Conservation (phyloP, 306 rosid genomes). For the Comarum palustre region DNA sequence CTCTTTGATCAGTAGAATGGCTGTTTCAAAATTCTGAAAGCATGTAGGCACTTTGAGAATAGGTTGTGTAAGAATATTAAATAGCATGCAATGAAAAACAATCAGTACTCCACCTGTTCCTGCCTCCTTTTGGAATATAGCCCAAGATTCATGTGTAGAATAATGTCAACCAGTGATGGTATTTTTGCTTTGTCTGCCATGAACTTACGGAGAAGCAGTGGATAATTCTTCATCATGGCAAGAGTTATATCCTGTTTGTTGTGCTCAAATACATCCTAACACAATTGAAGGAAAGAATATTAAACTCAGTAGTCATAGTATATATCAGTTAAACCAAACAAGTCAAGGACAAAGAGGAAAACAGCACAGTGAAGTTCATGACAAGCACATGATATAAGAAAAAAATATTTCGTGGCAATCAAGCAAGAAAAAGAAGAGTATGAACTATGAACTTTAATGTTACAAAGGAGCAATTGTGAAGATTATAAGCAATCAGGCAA, state of each 20-base stretch:
- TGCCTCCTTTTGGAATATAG: constrained; percentile 82
- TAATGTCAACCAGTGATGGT: constrained; percentile 67
- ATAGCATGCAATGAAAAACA: constrained; percentile 23
- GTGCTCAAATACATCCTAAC: constrained; percentile 74
- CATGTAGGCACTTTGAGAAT: constrained; percentile 25
- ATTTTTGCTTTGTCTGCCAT: constrained; percentile 86
- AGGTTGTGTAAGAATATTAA: constrained; percentile 16
- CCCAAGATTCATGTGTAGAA: constrained; percentile 78
- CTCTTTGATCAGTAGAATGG: constrained; percentile 82
- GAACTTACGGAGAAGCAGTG: constrained; percentile 77
- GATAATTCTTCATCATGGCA: constrained; percentile 82
- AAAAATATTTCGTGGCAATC: background rate
- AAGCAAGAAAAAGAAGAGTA: background rate
- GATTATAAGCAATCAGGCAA: constrained; percentile 12
- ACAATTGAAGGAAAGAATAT: background rate
- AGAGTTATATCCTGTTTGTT: constrained; percentile 77
- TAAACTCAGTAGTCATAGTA: background rate
- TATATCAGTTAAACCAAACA: background rate
- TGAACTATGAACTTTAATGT: background rate
- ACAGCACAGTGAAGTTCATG: background rate
- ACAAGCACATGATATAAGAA: background rate
- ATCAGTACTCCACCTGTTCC: constrained; percentile 61
- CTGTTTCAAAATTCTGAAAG: constrained; percentile 69
- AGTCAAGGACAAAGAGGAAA: background rate
- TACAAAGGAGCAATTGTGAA: background rate